Evolutionary conservation across 2,329 filamentous ascomycete species (phyloP), one percentile per base, ranked within the genome.

Genomic region (Phaeophleospora eucalypticola): DNA sequence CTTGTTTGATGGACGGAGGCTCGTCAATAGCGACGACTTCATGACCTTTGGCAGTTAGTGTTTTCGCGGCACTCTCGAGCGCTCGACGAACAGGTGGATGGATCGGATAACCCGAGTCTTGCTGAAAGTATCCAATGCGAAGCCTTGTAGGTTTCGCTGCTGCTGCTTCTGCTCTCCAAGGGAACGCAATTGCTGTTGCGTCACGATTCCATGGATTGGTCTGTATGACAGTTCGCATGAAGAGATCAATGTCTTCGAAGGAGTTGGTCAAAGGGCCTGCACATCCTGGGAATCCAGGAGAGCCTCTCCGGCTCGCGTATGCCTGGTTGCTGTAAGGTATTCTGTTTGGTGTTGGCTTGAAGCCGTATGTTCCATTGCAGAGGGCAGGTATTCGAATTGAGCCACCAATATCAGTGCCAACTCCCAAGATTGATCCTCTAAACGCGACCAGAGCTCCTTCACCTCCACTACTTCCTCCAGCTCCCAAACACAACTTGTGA

Each of bases 331-430:
- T 46, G 35, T 52, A 52, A 1, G 75, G 75, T 2, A 80, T 63
- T 3, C 79, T 66, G 16, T 68, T 67, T 54, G 64, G 71, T 46
- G 58, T 72, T 19, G 58, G 56, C 14, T 48, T 36, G 35, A 65
- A 56, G 4, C 63, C 62, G 24, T 55, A 64, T 17, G 64, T 57
- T 7, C 62, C 64, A 36, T 67, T 68, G 68, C 89, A 91, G 58
- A 95, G 89, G 48, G 95, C 86, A 66, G 86, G 91, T 65, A 96
- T 93, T 59, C 83, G 81, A 61, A 94, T 84, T 44, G 67, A 72
- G 1, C 76, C 76, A 1, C 73, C 76, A 38, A 84, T 74, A 63
- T 85, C 82, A 0, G 82, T 84, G 0, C 80, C 81, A 10, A 84
- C 71, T 1, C 83, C 83, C 1, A 85, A 58, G 43, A 79, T 70